phyloP scores from a whole-genome alignment of 306 rosid species.

The Castanopsis chinensis region DNA sequence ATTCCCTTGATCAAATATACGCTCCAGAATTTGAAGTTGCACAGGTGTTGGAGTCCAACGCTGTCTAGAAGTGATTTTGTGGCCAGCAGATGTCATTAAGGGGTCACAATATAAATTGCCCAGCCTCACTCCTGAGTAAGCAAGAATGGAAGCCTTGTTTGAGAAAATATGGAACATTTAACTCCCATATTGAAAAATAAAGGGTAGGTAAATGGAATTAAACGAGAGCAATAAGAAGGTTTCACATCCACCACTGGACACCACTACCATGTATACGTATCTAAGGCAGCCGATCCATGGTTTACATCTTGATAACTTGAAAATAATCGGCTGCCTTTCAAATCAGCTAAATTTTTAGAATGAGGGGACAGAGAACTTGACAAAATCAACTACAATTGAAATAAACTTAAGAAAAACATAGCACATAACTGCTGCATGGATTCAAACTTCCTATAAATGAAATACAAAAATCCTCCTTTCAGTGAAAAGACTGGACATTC shows the following conservation, averaged over 20 bases:
- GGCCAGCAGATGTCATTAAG: conserved; percentile 69
- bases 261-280: neutral
- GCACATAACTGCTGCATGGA: neutral
- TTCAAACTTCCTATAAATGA: neutral
- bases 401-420: neutral
- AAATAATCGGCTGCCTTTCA: neutral
- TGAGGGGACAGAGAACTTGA: neutral
- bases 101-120: conserved; percentile 84
- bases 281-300: neutral
- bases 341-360: neutral
- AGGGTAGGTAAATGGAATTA: neutral
- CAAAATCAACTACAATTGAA: neutral
- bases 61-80: conserved; percentile 89
- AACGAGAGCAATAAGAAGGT: neutral
- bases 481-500: no score
- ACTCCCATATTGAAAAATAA: neutral
- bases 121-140: conserved; percentile 66
- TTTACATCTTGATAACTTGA: neutral
- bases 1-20: conserved; percentile 78
- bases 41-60: conserved; percentile 94
- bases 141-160: conserved; percentile 10
- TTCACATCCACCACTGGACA: neutral
- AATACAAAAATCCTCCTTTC: no score
- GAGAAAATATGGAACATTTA: neutral
- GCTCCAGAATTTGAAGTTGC: conserved; percentile 93